Evolutionary conservation across 1,284 basidiomycete species (phyloP).

Genomic region (Fistulinella cinereoalba): DNA sequence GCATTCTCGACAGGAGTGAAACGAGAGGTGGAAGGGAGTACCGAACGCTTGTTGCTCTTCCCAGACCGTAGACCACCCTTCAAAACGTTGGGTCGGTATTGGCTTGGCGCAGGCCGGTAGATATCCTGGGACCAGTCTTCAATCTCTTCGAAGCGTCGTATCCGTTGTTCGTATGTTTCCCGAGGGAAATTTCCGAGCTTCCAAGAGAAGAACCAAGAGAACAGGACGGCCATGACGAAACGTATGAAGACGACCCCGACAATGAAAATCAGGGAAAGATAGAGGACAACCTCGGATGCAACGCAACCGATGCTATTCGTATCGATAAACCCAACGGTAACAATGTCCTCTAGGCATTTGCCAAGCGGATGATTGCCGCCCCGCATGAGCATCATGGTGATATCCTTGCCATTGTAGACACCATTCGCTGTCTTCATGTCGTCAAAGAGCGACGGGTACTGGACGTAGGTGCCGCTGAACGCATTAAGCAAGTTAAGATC

Average conservation of each 20-base stretch:
- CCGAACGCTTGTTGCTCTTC: constrained; percentile 57
- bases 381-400: constrained; percentile 79
- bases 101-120: constrained; percentile 88
- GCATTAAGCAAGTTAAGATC: constrained; percentile 84
- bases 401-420: constrained; percentile 79
- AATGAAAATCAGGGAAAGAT: constrained; percentile 95
- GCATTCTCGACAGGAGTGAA: constrained; percentile 82
- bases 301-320: constrained; percentile 94
- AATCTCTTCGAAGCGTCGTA: constrained; percentile 87
- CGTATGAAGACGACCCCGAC: constrained; percentile 95
- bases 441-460: constrained; percentile 82
- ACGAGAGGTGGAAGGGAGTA: constrained; percentile 78
- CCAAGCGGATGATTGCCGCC: constrained; percentile 64
- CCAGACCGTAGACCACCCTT: constrained; percentile 58
- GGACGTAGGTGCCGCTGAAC: constrained; percentile 77
- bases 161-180: constrained; percentile 94
- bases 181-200: constrained; percentile 89
- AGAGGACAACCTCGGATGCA: constrained; percentile 91
- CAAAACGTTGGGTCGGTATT: constrained; percentile 86
- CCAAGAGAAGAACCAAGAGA: constrained; percentile 97
- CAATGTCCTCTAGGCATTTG: constrained; percentile 82
- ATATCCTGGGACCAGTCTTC: constrained; percentile 98
- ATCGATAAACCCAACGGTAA: constrained; percentile 92
- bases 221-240: constrained; percentile 95
- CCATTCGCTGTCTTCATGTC: constrained; percentile 68